phyloP scores from a whole-genome alignment of 1,139 yeast species.

The Eremothecium coryli region DNA sequence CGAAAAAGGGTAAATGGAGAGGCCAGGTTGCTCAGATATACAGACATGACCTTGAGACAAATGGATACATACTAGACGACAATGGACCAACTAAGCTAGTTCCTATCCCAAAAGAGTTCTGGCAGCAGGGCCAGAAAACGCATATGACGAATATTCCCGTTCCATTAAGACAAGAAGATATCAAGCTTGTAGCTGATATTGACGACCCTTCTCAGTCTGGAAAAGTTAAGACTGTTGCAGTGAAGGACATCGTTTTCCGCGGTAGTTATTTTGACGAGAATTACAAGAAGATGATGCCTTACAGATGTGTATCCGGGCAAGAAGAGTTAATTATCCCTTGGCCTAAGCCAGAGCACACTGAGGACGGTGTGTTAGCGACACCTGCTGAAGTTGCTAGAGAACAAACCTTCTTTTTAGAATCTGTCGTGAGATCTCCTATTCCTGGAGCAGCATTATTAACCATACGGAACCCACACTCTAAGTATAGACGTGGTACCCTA shows the following conservation, averaged over 20 bases:
- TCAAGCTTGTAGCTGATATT: conserved; percentile 73
- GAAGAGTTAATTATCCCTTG: conserved; percentile 70
- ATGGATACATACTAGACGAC: conserved; percentile 46
- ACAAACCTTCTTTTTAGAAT: conserved; percentile 66
- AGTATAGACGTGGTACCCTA: conserved; percentile 47
- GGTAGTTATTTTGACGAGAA: conserved; percentile 68
- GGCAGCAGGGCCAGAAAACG: conserved; percentile 66
- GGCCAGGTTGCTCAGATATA: conserved; percentile 62
- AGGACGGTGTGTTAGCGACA: conserved; percentile 56
- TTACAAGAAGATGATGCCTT: conserved; percentile 66
- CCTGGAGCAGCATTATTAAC: conserved; percentile 60
- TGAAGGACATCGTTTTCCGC: conserved; percentile 58
- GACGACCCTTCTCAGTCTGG: conserved; percentile 40
- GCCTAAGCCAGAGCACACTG: conserved; percentile 71
- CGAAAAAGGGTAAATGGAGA: conserved; percentile 57
- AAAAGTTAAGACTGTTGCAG: conserved; percentile 57
- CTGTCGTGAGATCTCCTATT: conserved; percentile 56
- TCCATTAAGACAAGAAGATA: conserved; percentile 52
- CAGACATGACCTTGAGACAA: conserved; percentile 39
- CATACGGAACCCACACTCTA: conserved; percentile 59
- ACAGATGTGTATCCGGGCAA: conserved; percentile 62
- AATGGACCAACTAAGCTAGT: conserved; percentile 45
- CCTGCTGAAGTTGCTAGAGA: conserved; percentile 51
- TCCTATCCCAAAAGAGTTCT: conserved; percentile 57
- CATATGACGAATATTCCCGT: conserved; percentile 53